Conservation (phyloP, 352 stramenopile genomes). For the Phytophthora cryptogea region DNA sequence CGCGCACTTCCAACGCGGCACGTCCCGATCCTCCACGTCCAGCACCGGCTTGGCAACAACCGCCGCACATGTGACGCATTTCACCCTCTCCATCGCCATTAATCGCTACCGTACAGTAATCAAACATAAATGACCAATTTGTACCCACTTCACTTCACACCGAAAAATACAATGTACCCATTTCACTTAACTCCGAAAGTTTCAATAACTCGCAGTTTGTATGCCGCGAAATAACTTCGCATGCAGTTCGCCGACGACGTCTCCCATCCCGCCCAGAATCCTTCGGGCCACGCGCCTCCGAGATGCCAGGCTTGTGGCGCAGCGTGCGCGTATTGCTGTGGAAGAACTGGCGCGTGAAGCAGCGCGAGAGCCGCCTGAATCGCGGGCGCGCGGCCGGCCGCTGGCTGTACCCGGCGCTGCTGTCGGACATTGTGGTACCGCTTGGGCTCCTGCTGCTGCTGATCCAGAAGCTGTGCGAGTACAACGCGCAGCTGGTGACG, state of each 20-base stretch:
- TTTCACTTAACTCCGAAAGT: neutral
- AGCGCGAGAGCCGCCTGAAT: conserved; percentile 79
- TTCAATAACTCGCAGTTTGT: too few species aligned
- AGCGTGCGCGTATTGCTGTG: conserved; percentile 66
- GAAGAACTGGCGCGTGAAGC: conserved; percentile 87
- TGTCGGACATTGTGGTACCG: conserved; percentile 73
- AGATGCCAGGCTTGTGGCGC: conserved; percentile 34
- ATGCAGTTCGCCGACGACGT: conserved; percentile 1
- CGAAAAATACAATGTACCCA: neutral
- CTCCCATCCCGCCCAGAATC: conserved; percentile 15
- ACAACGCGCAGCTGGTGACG: conserved; percentile 47
- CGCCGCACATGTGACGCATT: too few species aligned
- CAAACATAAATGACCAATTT: too few species aligned
- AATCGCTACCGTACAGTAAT: too few species aligned
- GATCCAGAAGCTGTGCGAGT: conserved; percentile 58
- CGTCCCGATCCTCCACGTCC: too few species aligned
- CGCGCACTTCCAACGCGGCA: too few species aligned
- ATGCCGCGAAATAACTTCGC: neutral
- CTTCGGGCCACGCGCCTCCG: neutral
- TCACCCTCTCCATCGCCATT: too few species aligned
- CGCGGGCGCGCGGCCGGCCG: conserved; percentile 33
- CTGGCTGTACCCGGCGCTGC: conserved; percentile 71
- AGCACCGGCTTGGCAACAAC: too few species aligned
- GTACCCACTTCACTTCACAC: too few species aligned
- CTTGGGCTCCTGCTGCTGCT: conserved; percentile 62